A percentile compares a stretch with the other conserved stretches of the same genome.
Conservation (phyloP, 768 basidiomycete genomes). For the Leucocoprinus sp. region DNA sequence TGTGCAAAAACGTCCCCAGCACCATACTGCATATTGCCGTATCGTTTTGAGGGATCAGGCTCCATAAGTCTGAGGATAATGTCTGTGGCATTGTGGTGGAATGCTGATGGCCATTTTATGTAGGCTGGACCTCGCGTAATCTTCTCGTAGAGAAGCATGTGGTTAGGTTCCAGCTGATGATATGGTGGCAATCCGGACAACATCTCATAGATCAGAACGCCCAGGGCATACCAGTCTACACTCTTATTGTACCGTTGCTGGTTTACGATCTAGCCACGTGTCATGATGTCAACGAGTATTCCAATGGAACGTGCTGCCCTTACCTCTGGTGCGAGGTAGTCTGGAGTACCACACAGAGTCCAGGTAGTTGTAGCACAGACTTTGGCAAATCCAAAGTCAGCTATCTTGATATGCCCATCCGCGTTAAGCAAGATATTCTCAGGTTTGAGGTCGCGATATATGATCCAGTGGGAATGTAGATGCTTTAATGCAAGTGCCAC, state of each 20-base stretch:
- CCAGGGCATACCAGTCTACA: conserved; percentile 98
- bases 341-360: conserved; percentile 93
- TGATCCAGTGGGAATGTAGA: conserved; percentile 78
- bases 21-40: conserved; percentile 84
- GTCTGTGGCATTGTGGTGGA: conserved; percentile 73
- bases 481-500: conserved; percentile 90
- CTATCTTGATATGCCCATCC: conserved; percentile 97
- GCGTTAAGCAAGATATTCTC: conserved; percentile 90
- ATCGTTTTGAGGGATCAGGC: conserved; percentile 76
- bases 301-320: conserved; percentile 9
- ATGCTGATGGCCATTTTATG: conserved; percentile 72
- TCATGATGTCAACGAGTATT: conserved; percentile 6
- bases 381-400: conserved; percentile 97
- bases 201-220: conserved; percentile 97
- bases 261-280: conserved; percentile 50
- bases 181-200: conserved; percentile 93
- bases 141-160: conserved; percentile 84
- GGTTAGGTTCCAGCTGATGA: conserved; percentile 80
- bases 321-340: conserved; percentile 95
- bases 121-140: conserved; percentile 68
- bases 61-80: conserved; percentile 90
- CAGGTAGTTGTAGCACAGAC: conserved; percentile 80
- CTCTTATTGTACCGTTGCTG: conserved; percentile 89
- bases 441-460: conserved; percentile 96
- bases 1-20: conserved; percentile 90